Base-by-base conservation (phyloP, 768 basidiomycete species). In the Lentinula sp. region DNA sequence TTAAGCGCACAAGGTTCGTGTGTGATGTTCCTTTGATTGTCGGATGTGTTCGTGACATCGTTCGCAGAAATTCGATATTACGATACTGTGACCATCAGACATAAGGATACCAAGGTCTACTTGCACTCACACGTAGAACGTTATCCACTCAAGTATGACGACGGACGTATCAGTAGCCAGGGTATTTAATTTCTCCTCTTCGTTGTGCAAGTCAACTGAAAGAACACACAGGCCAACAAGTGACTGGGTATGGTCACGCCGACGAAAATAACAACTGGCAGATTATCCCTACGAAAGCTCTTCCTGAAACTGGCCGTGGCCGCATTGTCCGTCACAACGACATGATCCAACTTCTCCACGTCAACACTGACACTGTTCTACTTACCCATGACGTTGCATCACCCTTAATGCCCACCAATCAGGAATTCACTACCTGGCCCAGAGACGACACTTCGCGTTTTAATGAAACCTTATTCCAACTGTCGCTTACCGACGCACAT, bases 361-460 rank as follows among this genome's bases (percentile, higher is more conserved):
- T 93, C 69, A 85, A 84, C 71, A 96, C 95, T 9, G 79, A 95
- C 63, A 85, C 86, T 1, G 74, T 86, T 61, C 86, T 99, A 50
- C 76, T 99, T 48, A 97, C 95, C 2, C 97, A 99, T 67, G 97
- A 99, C 71, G 97, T 99, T 61, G 97, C 97, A 0, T 97, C 93
- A 0, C 92, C 97, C 4, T 83, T 95, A 53, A 95, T 93, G 89
- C 88, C 97, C 15, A 99, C 97, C 52, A 98, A 98, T 72, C 95
- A 98, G 70, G 97, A 99, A 72, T 95, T 98, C 73, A 99, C 97
- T 6, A 98, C 97, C 0, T 90, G 87, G 85, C 71, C 87, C 4
- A 88, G 85, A 68, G 88, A 91, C 62, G 91, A 96, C 65, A 76
- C 85, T 60, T 78, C 81, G 7, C 82, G 90, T 54, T 81, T 90